Percentiles rank a stretch among this genome's conserved stretches.
phyloP scores from a whole-genome alignment of 192 early-diverging fungal species.

The Coemansia sp. region DNA sequence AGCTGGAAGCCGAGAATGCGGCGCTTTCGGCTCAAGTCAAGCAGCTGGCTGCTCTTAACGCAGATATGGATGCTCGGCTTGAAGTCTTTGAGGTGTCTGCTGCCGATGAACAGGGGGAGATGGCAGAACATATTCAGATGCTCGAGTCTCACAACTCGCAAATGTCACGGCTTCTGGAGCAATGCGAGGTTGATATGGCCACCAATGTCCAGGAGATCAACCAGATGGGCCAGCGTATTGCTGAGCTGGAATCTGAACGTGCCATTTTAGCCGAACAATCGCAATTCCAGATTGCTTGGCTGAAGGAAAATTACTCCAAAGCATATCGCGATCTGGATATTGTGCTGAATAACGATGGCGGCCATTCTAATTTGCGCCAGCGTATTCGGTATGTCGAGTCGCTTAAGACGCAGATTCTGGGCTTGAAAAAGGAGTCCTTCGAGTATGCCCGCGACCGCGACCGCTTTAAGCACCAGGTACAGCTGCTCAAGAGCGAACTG shows the following conservation, averaged over 20 bases:
- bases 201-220: constrained; percentile 28
- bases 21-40: constrained; percentile 9
- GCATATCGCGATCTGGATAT: constrained; percentile 42
- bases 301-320: constrained; percentile 47
- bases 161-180: constrained; percentile 29
- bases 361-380: constrained; percentile 47
- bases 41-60: constrained; percentile 11
- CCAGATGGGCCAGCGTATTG: constrained; percentile 27
- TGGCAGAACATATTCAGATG: constrained; percentile 14
- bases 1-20: constrained; percentile 17
- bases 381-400: constrained; percentile 46
- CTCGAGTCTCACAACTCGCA: constrained; percentile 21
- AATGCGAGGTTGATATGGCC: constrained; percentile 45
- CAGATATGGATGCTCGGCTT: constrained; percentile 31
- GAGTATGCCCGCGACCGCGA: constrained; percentile 35
- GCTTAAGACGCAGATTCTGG: constrained; percentile 43
- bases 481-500: constrained; percentile 39
- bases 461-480: constrained; percentile 23
- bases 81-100: constrained; percentile 19
- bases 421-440: constrained; percentile 43
- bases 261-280: constrained; percentile 46
- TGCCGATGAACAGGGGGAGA: constrained; percentile 28
- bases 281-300: constrained; percentile 52
- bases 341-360: constrained; percentile 31
- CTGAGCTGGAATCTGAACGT: constrained; percentile 44